Evolutionary conservation across 2,329 filamentous ascomycete genomes (phyloP), one percentile per base, ranked within the genome.

Genomic region (Ophiognomonia clavigignenti-juglandacearum): DNA sequence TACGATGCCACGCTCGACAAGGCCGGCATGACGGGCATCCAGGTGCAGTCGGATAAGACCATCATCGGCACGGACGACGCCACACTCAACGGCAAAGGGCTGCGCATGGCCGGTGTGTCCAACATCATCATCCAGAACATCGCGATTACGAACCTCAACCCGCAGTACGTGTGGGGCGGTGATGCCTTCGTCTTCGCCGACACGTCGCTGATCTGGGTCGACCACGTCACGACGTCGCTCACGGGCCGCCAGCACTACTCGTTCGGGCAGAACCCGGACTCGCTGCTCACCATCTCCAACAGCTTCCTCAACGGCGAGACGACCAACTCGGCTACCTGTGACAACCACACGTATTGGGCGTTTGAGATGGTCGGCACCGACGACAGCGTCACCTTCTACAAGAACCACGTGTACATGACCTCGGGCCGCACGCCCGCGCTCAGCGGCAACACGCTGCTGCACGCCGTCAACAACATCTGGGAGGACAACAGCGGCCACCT

Each of bases 51-150:
- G 48, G 74, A 82, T 71, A 82, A 82, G 69, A 73, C 71, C 19
- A 54, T 82, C 47, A 59, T 82, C 27, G 78, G 78, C 14, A 62
- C 69, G 47, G 78, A 78, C 43, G 63, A 57, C 54, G 78, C 76
- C 60, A 61, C 78, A 24, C 79, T 82, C 58, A 74, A 71, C 57
- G 77, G 77, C 56, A 80, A 79, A 64, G 77, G 77, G 50, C 61
- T 80, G 22, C 69, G 73, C 20, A 67, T 77, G 19, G 63, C 67
- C 53, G 66, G 65, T 46, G 68, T 68, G 14, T 70, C 61, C 57
- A 80, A 82, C 61, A 64, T 84, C 59, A 82, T 83, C 57, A 74
- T 82, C 61, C 78, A 78, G 67, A 80, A 78, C 62, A 64, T 79
- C 48, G 69, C 71, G 41, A 69, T 80, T 57, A 77, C 74, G 43